A percentile compares a stretch with the other conserved stretches of the same genome.
Evolutionary conservation across 495 filamentous ascomycete genomes (phyloP).

Genomic region (Xylaria sp.): DNA sequence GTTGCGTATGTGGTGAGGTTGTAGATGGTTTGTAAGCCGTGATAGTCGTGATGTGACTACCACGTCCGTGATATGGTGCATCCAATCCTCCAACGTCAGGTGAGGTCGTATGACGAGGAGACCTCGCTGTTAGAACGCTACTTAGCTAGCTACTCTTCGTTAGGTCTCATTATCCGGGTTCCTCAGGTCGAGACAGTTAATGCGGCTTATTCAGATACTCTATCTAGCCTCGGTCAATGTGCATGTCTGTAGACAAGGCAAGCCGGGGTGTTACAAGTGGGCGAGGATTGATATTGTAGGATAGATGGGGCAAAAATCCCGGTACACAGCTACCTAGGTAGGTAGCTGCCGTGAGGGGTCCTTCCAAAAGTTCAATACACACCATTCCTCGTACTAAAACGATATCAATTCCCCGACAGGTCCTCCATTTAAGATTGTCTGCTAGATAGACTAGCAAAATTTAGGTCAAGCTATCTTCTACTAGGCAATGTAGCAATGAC

Average conservation of each 20-base stretch:
- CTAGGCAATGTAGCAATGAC: background rate
- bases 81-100: slow-evolving; percentile 4
- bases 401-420: background rate
- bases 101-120: background rate
- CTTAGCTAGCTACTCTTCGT: background rate
- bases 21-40: slow-evolving; percentile 25
- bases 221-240: background rate
- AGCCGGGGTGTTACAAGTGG: background rate
- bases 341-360: slow-evolving; percentile 1
- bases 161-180: background rate
- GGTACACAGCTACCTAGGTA: too few relatives aligned
- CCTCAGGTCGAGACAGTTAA: background rate
- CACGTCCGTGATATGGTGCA: slow-evolving; percentile 28
- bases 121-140: background rate
- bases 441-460: too few relatives aligned
- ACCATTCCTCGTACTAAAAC: background rate
- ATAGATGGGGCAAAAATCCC: background rate
- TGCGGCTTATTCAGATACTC: background rate
- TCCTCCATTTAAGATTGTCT: background rate
- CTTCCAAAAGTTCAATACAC: slow-evolving; percentile 5
- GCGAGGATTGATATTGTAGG: background rate
- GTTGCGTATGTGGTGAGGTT: background rate
- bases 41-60: slow-evolving; percentile 24
- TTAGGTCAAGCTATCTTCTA: background rate
- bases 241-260: background rate